Evolutionary conservation across 345 rosid genomes (phyloP).

Genomic region (Theobroma cacao): DNA sequence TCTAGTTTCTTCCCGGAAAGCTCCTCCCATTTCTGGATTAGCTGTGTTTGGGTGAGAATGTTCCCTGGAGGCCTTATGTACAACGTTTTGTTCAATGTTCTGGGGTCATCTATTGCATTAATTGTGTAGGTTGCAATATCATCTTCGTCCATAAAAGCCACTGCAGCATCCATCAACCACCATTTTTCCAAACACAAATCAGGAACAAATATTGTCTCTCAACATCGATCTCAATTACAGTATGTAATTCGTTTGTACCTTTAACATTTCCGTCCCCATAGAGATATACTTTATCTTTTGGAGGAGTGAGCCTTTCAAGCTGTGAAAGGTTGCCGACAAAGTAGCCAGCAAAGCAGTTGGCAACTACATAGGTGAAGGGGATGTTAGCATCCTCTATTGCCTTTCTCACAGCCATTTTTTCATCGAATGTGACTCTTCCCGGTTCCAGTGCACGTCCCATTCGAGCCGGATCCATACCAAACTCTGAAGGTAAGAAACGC

Average conservation of each 20-base stretch:
- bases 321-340: slow-evolving; percentile 73
- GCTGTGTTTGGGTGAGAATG: slow-evolving; percentile 52
- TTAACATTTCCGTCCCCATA: slow-evolving; percentile 77
- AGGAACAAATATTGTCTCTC: too few relatives aligned
- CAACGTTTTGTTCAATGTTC: slow-evolving; percentile 63
- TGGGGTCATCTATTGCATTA: slow-evolving; percentile 64
- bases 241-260: slow-evolving; percentile 40
- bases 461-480: slow-evolving; percentile 77
- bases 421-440: slow-evolving; percentile 71
- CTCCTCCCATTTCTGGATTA: slow-evolving; percentile 71
- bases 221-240: too few relatives aligned
- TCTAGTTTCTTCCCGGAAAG: slow-evolving; percentile 42
- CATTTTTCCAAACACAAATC: too few relatives aligned
- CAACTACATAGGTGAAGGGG: slow-evolving; percentile 68
- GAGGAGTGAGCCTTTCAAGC: slow-evolving; percentile 60
- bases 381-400: slow-evolving; percentile 78
- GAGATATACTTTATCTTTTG: slow-evolving; percentile 40
- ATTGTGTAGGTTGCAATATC: slow-evolving; percentile 66
- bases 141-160: slow-evolving; percentile 60
- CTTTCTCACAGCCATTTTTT: slow-evolving; percentile 71
- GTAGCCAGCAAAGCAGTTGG: slow-evolving; percentile 80
- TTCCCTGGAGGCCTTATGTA: slow-evolving; percentile 54
- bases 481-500: slow-evolving; percentile 89
- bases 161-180: slow-evolving; percentile 25
- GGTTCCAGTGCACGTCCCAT: slow-evolving; percentile 82